Percentiles rank a stretch among this genome's conserved stretches.
These are phyloP conservation scores for Beverwykella pulmonaria DNA, from an alignment of 495 filamentous ascomycete genomes.

Conservation along the genomic window DNA sequence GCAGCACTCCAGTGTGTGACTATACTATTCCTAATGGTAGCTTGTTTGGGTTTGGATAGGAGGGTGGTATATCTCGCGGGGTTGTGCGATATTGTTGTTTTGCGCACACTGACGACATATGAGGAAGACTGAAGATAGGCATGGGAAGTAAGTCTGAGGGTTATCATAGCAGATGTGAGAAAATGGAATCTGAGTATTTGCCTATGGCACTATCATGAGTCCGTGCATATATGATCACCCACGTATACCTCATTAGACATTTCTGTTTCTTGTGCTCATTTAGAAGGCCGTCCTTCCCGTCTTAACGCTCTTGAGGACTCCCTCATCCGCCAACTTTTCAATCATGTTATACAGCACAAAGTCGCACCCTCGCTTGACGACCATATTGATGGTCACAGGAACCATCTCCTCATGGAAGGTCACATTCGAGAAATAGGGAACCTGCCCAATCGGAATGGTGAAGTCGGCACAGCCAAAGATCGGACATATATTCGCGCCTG, in stretches of 20 bases:
- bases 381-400: conserved; percentile 49
- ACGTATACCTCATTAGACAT: background rate
- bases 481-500: conserved; percentile 44
- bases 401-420: conserved; percentile 48
- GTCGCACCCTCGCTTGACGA: conserved; percentile 50
- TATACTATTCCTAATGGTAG: too few species aligned
- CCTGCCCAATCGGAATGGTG: conserved; percentile 51
- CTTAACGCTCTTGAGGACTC: conserved; percentile 46
- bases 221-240: background rate
- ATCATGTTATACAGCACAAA: conserved; percentile 52
- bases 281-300: conserved; percentile 48
- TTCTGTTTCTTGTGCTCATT: background rate
- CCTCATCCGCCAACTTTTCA: conserved; percentile 50
- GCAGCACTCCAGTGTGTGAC: too few species aligned
- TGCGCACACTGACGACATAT: too few species aligned
- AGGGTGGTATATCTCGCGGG: too few species aligned
- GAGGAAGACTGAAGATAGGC: too few species aligned
- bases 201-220: background rate
- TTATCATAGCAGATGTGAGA: too few species aligned
- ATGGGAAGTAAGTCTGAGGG: too few species aligned
- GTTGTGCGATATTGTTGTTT: too few species aligned
- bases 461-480: conserved; percentile 48
- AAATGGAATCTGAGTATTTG: too few species aligned
- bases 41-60: too few species aligned
- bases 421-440: conserved; percentile 47